Evolutionary conservation across 306 rosid genomes (phyloP).

Genomic region (Fragaria iinumae): DNA sequence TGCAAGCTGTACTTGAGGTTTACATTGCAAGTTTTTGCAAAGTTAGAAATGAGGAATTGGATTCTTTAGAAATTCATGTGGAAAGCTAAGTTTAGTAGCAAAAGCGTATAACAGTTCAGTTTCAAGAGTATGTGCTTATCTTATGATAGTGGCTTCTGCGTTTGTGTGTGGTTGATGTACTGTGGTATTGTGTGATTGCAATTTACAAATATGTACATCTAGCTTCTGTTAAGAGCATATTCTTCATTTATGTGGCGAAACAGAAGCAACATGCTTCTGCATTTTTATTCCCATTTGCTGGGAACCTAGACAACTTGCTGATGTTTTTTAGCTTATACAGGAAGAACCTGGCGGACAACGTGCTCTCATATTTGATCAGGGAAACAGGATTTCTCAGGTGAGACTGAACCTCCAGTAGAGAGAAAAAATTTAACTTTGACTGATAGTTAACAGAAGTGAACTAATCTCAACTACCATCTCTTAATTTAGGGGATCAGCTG

Average conservation of each 20-base stretch:
- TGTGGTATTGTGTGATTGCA: background rate
- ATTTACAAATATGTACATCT: background rate
- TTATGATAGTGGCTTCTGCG: background rate
- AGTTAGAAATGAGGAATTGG: background rate
- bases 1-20: background rate
- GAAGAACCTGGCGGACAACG: slow-evolving; percentile 99
- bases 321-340: slow-evolving; percentile 35
- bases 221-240: background rate
- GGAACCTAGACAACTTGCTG: background rate
- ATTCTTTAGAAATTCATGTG: background rate
- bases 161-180: background rate
- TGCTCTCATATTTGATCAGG: slow-evolving; percentile 90
- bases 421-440: background rate
- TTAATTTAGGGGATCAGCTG: slow-evolving; percentile 85
- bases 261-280: background rate
- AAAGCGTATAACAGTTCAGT: background rate
- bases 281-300: background rate
- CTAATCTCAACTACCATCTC: slow-evolving; percentile 9
- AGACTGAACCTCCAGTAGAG: slow-evolving; percentile 4
- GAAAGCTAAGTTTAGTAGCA: background rate
- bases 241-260: background rate
- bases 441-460: background rate
- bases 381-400: slow-evolving; percentile 96
- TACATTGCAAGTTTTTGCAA: background rate
- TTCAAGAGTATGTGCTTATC: background rate